These are phyloP conservation scores for Paramarasmius palmivorus DNA, from an alignment of 1,284 basidiomycete genomes.

Conservation along the genomic window DNA sequence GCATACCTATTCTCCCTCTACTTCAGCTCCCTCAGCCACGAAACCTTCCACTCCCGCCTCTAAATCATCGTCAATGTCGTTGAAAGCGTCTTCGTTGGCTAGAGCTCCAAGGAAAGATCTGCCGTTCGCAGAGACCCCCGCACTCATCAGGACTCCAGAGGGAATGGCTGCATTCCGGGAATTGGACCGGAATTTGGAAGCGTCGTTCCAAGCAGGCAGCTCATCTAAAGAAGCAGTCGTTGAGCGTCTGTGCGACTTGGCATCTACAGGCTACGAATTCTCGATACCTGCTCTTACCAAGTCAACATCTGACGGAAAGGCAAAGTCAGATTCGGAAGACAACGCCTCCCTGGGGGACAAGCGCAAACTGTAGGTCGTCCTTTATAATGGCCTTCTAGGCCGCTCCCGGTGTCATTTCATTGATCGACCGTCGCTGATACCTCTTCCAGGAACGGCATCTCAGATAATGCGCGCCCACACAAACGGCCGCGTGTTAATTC, in stretches of 20 bases:
- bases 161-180: conserved; percentile 69
- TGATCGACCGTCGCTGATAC: not conserved
- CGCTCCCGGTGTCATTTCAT: no score
- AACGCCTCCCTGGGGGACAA: conserved; percentile 46
- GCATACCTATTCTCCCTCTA: conserved; percentile 34
- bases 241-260: conserved; percentile 41
- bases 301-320: conserved; percentile 13
- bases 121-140: conserved; percentile 64
- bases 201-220: conserved; percentile 6
- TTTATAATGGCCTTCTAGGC: not conserved
- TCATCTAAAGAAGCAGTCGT: conserved; percentile 19
- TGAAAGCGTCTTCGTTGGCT: not conserved
- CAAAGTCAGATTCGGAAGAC: conserved; percentile 21
- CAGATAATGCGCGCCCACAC: conserved; percentile 32
- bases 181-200: conserved; percentile 47
- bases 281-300: conserved; percentile 42
- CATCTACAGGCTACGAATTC: conserved; percentile 38
- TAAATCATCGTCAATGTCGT: conserved; percentile 17
- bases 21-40: conserved; percentile 20
- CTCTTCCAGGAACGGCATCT: conserved; percentile 26
- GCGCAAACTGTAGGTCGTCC: conserved; percentile 56
- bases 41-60: conserved; percentile 23
- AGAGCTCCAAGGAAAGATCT: conserved; percentile 31
- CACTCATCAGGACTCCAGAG: conserved; percentile 76
- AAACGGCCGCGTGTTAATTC: conserved; percentile 40